Evolutionary conservation across 164 flowering plant genomes (phyloP).

Genomic region (Buxus sempervirens): DNA sequence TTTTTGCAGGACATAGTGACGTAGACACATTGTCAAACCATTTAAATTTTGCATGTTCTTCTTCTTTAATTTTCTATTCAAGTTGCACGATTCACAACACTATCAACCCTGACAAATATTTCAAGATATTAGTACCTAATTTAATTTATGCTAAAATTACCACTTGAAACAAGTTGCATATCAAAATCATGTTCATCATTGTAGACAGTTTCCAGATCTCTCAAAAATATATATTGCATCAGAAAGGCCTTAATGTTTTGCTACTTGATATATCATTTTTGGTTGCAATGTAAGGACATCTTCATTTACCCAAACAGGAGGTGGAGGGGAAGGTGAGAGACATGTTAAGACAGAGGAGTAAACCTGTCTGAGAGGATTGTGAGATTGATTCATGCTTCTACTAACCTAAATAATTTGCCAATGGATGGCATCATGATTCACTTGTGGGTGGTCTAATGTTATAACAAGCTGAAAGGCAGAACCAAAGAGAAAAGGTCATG

Average conservation of each 20-base stretch:
- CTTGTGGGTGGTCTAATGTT: conserved; percentile 14
- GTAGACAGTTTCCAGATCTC: no score
- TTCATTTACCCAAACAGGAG: not conserved
- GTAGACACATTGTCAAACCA: no score
- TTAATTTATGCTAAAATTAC: not conserved
- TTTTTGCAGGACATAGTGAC: no score
- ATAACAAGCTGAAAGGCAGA: conserved; percentile 12
- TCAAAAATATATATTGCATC: no score
- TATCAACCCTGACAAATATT: not conserved
- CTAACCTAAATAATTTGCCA: not conserved
- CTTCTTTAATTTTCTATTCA: no score
- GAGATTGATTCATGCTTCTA: not conserved
- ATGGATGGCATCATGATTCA: conserved; percentile 20
- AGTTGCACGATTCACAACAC: no score
- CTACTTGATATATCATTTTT: not conserved
- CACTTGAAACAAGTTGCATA: not conserved
- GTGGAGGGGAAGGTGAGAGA: not conserved
- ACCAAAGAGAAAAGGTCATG: conserved; percentile 6
- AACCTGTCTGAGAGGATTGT: no score
- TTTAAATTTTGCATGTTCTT: no score
- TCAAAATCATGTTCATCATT: not conserved
- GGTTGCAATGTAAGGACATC: not conserved
- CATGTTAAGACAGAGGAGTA: not conserved
- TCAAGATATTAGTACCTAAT: no score
- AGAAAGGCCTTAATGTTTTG: no score